A percentile compares a stretch with the other conserved stretches of the same genome.
phyloP scores from a whole-genome alignment of 192 early-diverging fungal genomes.

The Lobosporangium transversale region DNA sequence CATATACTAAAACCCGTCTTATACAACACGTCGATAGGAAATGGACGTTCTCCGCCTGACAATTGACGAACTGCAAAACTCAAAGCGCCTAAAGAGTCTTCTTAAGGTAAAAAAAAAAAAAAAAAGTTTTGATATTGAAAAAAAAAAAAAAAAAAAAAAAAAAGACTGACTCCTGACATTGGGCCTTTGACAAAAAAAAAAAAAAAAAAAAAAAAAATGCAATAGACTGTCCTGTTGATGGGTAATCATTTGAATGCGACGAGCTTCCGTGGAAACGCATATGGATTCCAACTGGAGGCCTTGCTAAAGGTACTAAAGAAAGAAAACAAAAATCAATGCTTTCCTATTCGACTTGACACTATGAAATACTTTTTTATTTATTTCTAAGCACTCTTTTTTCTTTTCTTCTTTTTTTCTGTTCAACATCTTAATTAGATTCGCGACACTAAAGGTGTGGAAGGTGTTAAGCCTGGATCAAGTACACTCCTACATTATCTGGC shows the following conservation, averaged over 20 bases:
- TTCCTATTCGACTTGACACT: not conserved
- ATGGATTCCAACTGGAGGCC: conserved; percentile 65
- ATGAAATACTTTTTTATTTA: not conserved
- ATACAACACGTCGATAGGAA: conserved; percentile 32
- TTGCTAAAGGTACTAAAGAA: conserved; percentile 57
- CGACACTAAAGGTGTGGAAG: conserved; percentile 63
- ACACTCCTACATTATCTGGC: conserved; percentile 67
- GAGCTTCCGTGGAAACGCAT: conserved; percentile 66
- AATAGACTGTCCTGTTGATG: conserved; percentile 63
- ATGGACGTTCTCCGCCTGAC: conserved; percentile 58
- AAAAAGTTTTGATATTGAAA: not conserved
- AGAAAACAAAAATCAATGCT: not conserved
- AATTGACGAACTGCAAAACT: conserved; percentile 56
- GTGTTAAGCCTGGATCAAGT: conserved; percentile 51
- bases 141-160: not conserved
- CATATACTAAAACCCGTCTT: not conserved
- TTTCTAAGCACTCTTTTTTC: too few species aligned
- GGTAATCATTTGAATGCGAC: conserved; percentile 66
- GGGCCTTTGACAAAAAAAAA: not conserved
- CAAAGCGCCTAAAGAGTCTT: conserved; percentile 55
- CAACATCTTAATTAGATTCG: conserved; percentile 60
- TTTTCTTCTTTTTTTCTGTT: too few species aligned
- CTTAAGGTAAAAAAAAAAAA: conserved; percentile 54
- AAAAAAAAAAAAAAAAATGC: not conserved
- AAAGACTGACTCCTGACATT: not conserved